Base-by-base conservation (phyloP, 805 yeast genomes). In the Starmerella khaoyaiensis region DNA sequence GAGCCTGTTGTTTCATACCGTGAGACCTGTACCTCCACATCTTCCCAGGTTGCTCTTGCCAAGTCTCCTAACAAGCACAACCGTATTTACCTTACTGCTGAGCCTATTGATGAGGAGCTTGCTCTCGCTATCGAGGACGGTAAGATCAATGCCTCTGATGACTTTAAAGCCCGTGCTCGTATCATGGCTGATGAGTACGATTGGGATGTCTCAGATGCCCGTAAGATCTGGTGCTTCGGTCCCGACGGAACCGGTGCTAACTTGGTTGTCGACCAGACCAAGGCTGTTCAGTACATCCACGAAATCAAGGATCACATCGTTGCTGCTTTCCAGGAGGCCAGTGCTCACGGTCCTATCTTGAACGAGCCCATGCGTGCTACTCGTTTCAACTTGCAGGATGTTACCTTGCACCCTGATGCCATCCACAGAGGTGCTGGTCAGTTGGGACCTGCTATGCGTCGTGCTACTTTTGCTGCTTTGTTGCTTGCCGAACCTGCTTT, bases 381-480 rank as follows among this genome's bases (percentile, higher is more conserved):
- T 61, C 84, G 97, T 74, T 71, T 83, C 68, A 87, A 87, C 94
- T 80, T 87, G 63, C 75, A 87, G 72, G 98, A 87, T 78, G 98
- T 87, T 63, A 86, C 95, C 57, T 75, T 87, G 69, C 98, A 87
- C 71, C 94, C 97, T 64, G 98, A 87, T 81, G 95, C 98, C 69
- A 87, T 87, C 71, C 98, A 87, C 81, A 86, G 98, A 81, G 97
- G 97, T 77, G 95, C 93, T 73, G 98, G 97, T 72, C 98, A 87
- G 76, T 77, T 87, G 68, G 84, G 90, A 71, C 96, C 97, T 71
- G 87, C 98, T 69, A 87, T 90, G 97, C 86, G 97, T 79, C 86
- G 97, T 76, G 97, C 77, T 58, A 83, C 97, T 54, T 90, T 81
- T 74, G 98, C 97, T 63, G 83, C 96, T 59, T 74, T 86, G 78